Evolutionary conservation across 192 early-diverging fungal species (phyloP).

Genomic region (Gaertneriomyces sp.): DNA sequence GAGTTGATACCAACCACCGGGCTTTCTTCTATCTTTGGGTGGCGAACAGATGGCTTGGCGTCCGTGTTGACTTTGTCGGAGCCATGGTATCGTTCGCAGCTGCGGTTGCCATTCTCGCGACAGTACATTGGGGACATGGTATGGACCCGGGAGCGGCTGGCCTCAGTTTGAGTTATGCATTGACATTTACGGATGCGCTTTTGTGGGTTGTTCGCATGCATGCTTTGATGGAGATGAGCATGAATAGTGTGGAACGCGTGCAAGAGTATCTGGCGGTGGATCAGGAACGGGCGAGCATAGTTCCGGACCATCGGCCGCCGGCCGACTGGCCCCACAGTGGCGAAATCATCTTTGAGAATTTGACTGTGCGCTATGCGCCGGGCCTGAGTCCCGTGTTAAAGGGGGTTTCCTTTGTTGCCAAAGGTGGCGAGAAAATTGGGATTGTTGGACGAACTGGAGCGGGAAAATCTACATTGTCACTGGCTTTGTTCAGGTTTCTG

Average conservation of each 20-base stretch:
- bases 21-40: constrained; percentile 85
- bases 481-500: constrained; percentile 71
- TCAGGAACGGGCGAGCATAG: constrained; percentile 68
- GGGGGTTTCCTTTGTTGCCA: constrained; percentile 63
- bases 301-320: constrained; percentile 43
- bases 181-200: constrained; percentile 46
- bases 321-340: constrained; percentile 63
- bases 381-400: constrained; percentile 62
- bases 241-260: constrained; percentile 79
- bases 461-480: constrained; percentile 70
- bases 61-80: constrained; percentile 61
- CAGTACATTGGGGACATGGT: constrained; percentile 29
- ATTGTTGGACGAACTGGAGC: constrained; percentile 66
- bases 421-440: constrained; percentile 66
- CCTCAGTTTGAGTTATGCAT: constrained; percentile 75
- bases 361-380: constrained; percentile 73
- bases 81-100: constrained; percentile 56
- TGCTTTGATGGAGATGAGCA: constrained; percentile 48
- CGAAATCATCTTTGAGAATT: constrained; percentile 59
- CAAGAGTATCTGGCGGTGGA: constrained; percentile 78
- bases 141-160: constrained; percentile 85
- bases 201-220: constrained; percentile 61
- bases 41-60: constrained; percentile 60
- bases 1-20: constrained; percentile 72
- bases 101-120: constrained; percentile 62